Evolutionary conservation across 257 asterid species (phyloP).

Genomic region (Salvia rosmarinus): DNA sequence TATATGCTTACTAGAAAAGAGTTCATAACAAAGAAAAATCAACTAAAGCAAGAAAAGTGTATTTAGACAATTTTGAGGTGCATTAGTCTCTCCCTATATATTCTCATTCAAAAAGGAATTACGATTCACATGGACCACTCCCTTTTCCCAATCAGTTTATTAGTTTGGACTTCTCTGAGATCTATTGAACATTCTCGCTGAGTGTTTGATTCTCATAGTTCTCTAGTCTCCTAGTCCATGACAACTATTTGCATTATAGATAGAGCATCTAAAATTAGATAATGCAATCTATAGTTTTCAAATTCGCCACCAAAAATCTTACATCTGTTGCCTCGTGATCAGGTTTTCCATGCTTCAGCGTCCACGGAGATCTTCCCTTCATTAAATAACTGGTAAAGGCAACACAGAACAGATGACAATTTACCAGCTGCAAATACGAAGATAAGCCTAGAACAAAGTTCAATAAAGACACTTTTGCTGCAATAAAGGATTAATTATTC

Average conservation of each 20-base stretch:
- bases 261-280: slow-evolving; percentile 14
- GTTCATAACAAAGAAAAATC: neutral
- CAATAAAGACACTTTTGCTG: slow-evolving; percentile 14
- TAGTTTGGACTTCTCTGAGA: no score
- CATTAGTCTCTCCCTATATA: no score
- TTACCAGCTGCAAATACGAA: slow-evolving; percentile 11
- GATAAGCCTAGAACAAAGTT: slow-evolving; percentile 6
- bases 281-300: neutral
- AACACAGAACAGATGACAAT: slow-evolving; percentile 24
- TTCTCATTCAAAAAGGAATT: no score
- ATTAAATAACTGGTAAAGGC: slow-evolving; percentile 64
- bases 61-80: no score
- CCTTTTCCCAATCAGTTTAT: no score
- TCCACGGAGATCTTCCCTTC: slow-evolving; percentile 92
- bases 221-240: neutral
- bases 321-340: slow-evolving; percentile 87
- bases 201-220: neutral
- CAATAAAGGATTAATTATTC: slow-evolving; percentile 32
- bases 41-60: no score
- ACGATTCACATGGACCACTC: no score
- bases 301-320: slow-evolving; percentile 35
- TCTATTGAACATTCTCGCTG: no score
- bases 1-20: neutral
- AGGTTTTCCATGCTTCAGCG: slow-evolving; percentile 90
- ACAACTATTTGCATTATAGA: neutral